Evolutionary conservation across 441 rosid species (phyloP).

Genomic region (Populus hybrid): DNA sequence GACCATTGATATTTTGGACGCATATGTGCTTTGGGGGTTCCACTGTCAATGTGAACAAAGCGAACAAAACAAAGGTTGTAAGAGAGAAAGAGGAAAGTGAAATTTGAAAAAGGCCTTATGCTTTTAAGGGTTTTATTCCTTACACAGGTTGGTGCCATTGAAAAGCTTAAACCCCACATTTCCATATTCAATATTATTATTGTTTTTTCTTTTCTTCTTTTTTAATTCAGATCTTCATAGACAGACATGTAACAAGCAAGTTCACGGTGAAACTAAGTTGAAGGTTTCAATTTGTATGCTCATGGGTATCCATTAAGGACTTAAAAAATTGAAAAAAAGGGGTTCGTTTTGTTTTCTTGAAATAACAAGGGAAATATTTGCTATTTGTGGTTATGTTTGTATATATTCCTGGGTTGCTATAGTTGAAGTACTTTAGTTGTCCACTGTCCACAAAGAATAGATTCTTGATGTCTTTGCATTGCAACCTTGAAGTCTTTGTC

Average conservation of each 20-base stretch:
- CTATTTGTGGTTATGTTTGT: slow-evolving; percentile 14
- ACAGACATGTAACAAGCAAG: background rate
- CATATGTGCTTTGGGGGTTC: background rate
- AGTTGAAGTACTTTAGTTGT: slow-evolving; percentile 28
- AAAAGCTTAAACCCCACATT: slow-evolving; percentile 11
- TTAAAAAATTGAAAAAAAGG: background rate
- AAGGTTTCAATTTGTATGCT: background rate
- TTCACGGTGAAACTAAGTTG: background rate
- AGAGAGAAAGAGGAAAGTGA: background rate
- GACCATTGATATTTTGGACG: background rate
- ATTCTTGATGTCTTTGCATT: slow-evolving; percentile 33
- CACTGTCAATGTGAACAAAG: slow-evolving; percentile 9
- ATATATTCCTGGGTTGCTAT: slow-evolving; percentile 24
- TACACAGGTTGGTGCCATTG: slow-evolving; percentile 4
- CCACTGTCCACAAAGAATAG: slow-evolving; percentile 34
- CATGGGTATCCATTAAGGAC: background rate
- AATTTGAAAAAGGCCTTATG: slow-evolving; percentile 3
- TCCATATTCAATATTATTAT: background rate
- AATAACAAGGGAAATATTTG: background rate
- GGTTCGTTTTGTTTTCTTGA: background rate
- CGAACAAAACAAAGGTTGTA: background rate
- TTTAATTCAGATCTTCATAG: background rate
- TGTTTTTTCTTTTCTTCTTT: background rate
- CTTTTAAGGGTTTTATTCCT: slow-evolving; percentile 20
- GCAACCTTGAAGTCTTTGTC: slow-evolving; percentile 16